Percentiles rank a stretch among this genome's conserved stretches.
These are phyloP conservation scores for Capsicum pubescens DNA, from an alignment of 257 asterid species.

Conservation along the genomic window DNA sequence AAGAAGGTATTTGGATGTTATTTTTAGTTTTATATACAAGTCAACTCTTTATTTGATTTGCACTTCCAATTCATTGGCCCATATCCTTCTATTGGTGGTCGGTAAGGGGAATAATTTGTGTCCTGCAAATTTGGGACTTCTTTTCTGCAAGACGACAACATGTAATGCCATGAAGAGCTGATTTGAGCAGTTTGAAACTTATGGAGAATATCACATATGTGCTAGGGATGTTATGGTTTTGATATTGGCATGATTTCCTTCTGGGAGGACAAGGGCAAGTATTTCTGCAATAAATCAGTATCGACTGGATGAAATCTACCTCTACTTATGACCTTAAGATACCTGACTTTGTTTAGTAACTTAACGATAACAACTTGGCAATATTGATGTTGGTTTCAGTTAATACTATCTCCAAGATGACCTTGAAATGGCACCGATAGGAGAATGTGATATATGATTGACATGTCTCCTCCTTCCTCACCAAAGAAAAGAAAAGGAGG, in stretches of 20 bases:
- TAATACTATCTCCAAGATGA: not conserved
- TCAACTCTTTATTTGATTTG: not conserved
- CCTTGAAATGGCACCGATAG: not conserved
- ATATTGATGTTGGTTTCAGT: not conserved
- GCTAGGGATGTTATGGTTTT: not conserved
- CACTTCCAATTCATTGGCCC: not conserved
- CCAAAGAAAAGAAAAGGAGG: not conserved
- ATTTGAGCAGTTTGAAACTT: slow-evolving; percentile 16
- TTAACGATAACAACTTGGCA: not conserved
- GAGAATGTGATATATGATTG: not conserved
- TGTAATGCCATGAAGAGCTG: slow-evolving; percentile 15
- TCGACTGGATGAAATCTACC: slow-evolving; percentile 11
- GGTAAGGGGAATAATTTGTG: not conserved
- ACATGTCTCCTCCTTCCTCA: slow-evolving; percentile 3
- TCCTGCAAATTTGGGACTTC: not conserved
- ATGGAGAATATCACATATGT: slow-evolving; percentile 4
- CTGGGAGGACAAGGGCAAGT: not conserved
- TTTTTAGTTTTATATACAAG: not conserved
- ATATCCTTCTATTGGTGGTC: slow-evolving; percentile 21
- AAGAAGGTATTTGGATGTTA: slow-evolving; percentile 14
- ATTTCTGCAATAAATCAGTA: not conserved
- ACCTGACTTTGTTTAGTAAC: slow-evolving; percentile 1
- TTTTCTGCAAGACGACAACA: not conserved
- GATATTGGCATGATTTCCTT: not conserved
- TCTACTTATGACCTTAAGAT: not conserved